Conservation (phyloP, 2,329 filamentous ascomycete species). For the Albifimbria verrucaria region DNA sequence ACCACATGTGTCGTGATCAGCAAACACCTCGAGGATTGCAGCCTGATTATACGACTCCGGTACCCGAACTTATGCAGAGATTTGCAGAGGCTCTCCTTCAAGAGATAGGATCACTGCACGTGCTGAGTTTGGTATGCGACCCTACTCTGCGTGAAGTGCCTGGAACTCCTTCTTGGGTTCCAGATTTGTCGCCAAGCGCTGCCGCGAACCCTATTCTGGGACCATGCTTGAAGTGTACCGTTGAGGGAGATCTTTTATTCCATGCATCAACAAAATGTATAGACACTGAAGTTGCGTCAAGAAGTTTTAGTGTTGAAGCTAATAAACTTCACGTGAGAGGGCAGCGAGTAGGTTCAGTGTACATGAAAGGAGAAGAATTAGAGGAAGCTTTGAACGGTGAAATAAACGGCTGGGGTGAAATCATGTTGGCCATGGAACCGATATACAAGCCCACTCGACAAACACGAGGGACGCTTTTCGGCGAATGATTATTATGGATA, state of each 20-base stretch:
- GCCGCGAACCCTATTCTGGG: not conserved
- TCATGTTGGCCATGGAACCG: not conserved
- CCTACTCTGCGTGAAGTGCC: not conserved
- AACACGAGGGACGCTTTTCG: not conserved
- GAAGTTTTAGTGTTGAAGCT: not conserved
- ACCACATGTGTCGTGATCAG: not conserved
- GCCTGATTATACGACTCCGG: not conserved
- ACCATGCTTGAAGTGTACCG: not conserved
- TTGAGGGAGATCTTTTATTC: not conserved
- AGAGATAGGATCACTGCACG: not conserved
- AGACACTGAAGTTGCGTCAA: not conserved
- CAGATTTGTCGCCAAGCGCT: not conserved
- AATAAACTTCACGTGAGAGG: not conserved
- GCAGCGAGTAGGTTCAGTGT: not conserved
- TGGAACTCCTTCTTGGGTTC: not conserved
- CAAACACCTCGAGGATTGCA: not conserved
- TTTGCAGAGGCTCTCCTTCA: not conserved
- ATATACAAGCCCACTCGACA: not conserved
- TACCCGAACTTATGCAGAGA: not conserved
- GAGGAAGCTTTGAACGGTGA: not conserved
- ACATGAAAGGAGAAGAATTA: not conserved
- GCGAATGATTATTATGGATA: not conserved
- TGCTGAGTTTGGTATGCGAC: not conserved
- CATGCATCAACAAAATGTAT: not conserved
- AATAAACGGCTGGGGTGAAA: not conserved